Conservation (phyloP, 768 basidiomycete species). For the Pleurotus pulmonarius region DNA sequence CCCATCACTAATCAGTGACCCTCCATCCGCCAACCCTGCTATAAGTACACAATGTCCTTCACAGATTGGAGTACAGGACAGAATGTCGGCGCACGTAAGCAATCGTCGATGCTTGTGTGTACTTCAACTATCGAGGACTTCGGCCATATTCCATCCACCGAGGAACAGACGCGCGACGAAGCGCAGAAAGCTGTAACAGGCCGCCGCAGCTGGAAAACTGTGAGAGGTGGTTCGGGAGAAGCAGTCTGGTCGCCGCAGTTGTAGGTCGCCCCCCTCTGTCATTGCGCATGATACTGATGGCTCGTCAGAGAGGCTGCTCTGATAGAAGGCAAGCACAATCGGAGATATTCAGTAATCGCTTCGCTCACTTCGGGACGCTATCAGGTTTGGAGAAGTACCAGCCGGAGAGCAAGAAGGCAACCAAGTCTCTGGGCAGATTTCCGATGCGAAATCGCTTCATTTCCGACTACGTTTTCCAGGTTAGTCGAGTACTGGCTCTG, state of each 20-base stretch:
- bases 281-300: neutral
- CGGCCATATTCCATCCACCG: slow-evolving; percentile 34
- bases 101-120: slow-evolving; percentile 22
- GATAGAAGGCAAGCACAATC: slow-evolving; percentile 39
- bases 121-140: slow-evolving; percentile 38
- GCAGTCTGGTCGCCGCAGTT: slow-evolving; percentile 60
- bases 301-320: slow-evolving; percentile 42
- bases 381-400: slow-evolving; percentile 47
- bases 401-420: slow-evolving; percentile 44
- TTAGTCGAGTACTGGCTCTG: neutral
- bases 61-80: slow-evolving; percentile 3
- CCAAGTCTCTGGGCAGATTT: slow-evolving; percentile 47
- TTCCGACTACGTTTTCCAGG: slow-evolving; percentile 50
- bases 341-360: neutral
- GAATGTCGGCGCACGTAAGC: slow-evolving; percentile 3
- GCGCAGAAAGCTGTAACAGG: slow-evolving; percentile 37
- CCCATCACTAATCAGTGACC: neutral
- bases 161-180: slow-evolving; percentile 25
- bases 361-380: neutral
- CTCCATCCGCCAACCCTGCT: neutral
- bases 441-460: slow-evolving; percentile 62
- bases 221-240: slow-evolving; percentile 42
- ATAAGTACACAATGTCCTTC: slow-evolving; percentile 1
- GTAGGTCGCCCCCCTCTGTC: slow-evolving; percentile 12
- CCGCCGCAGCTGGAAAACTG: slow-evolving; percentile 52